These are phyloP conservation scores for Zygoascus flipseniorum DNA, from an alignment of 805 yeast species.

Conservation along the genomic window DNA sequence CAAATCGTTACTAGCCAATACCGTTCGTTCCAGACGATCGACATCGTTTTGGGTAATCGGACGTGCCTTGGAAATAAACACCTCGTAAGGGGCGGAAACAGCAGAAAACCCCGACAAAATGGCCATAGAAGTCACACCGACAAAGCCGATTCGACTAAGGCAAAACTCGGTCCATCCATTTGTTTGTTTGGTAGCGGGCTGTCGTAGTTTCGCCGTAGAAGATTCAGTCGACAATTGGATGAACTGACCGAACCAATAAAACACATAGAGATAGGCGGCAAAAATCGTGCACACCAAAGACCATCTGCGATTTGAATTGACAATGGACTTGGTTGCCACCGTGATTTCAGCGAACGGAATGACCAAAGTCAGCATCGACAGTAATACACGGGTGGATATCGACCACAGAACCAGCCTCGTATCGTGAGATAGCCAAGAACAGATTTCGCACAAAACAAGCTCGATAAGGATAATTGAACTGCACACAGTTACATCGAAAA, in stretches of 20 bases:
- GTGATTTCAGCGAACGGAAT: conserved; percentile 24
- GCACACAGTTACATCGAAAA: conserved; percentile 14
- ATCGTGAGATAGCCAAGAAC: conserved; percentile 16
- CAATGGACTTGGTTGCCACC: conserved; percentile 1
- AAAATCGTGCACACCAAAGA: conserved; percentile 12
- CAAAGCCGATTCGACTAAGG: conserved; percentile 30
- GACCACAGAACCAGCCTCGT: conserved; percentile 22
- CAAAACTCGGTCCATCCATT: conserved; percentile 3
- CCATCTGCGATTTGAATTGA: conserved; percentile 1
- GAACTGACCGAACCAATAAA: conserved; percentile 21
- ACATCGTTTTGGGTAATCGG: conserved; percentile 25
- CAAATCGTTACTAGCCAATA: conserved; percentile 25
- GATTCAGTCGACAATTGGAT: conserved; percentile 17
- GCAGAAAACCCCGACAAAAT: conserved; percentile 33
- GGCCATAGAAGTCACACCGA: conserved; percentile 36
- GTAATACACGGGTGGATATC: conserved; percentile 19
- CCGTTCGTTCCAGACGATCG: conserved; percentile 22
- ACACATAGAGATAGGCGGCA: conserved; percentile 20
- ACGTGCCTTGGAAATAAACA: conserved; percentile 23
- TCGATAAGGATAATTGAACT: conserved; percentile 23
- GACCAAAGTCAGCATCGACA: conserved; percentile 23
- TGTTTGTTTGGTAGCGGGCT: background rate
- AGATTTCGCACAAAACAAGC: conserved; percentile 33
- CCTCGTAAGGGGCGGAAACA: conserved; percentile 33
- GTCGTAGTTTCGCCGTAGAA: background rate